These are phyloP conservation scores for Hypsizygus ulmarius DNA, from an alignment of 1,284 basidiomycete species.

Conservation along the genomic window DNA sequence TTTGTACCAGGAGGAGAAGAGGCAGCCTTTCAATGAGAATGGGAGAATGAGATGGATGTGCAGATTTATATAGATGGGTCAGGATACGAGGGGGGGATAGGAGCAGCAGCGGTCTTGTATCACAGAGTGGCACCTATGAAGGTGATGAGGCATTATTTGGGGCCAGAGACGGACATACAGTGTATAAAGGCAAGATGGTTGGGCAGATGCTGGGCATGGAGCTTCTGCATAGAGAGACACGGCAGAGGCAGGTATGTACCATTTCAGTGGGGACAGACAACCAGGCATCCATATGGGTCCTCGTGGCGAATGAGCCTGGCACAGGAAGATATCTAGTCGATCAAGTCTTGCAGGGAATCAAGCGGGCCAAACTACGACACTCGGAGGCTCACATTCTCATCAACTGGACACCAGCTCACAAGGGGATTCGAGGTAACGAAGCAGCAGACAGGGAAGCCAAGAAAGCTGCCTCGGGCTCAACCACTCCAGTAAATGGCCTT, in stretches of 20 bases:
- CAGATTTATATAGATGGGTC: constrained; percentile 8
- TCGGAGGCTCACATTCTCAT: too few relatives aligned
- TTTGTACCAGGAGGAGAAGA: too few relatives aligned
- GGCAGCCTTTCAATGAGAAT: too few relatives aligned
- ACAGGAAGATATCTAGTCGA: background rate
- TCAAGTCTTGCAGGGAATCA: background rate
- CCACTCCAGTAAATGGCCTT: too few relatives aligned
- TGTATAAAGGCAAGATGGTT: background rate
- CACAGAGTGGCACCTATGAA: background rate
- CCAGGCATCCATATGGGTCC: too few relatives aligned
- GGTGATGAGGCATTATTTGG: background rate
- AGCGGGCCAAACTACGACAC: background rate
- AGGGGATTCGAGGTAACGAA: background rate
- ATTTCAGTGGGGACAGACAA: too few relatives aligned
- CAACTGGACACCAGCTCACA: background rate
- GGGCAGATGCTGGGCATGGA: background rate
- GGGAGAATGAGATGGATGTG: background rate
- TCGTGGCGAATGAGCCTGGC: too few relatives aligned
- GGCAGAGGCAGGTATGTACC: constrained; percentile 11
- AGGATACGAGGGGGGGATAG: background rate
- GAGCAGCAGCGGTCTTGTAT: constrained; percentile 8
- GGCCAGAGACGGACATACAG: background rate
- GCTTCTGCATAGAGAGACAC: constrained; percentile 3
- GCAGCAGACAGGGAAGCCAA: background rate
- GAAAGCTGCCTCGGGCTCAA: too few relatives aligned